A percentile compares a stretch with the other conserved stretches of the same genome.
These are phyloP conservation scores for Aphanomyces euteiches DNA, from an alignment of 352 stramenopile genomes.

Conservation along the genomic window DNA sequence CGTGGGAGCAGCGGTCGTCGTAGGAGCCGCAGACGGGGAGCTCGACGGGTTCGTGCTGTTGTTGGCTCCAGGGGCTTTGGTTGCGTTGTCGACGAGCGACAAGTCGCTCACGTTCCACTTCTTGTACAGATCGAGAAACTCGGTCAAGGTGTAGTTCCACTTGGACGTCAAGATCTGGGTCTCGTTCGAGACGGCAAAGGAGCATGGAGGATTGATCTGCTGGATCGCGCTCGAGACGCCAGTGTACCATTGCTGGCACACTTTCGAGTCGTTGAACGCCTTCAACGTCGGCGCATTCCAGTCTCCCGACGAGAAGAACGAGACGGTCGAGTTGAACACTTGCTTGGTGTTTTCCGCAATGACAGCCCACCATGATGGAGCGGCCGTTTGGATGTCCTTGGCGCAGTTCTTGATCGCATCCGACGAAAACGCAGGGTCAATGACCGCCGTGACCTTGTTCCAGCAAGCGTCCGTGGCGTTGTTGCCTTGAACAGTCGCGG, in stretches of 20 bases:
- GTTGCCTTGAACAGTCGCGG: not conserved
- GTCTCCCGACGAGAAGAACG: slow-evolving; percentile 2
- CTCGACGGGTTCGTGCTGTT: not conserved
- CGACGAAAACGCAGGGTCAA: not conserved
- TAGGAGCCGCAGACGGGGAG: not conserved
- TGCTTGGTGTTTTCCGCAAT: not conserved
- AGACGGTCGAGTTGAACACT: not conserved
- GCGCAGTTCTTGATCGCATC: not conserved
- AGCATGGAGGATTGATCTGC: slow-evolving; percentile 1
- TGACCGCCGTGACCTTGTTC: not conserved
- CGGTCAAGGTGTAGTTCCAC: slow-evolving; percentile 1
- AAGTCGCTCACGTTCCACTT: not conserved
- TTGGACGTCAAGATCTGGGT: slow-evolving; percentile 3
- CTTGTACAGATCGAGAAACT: not conserved
- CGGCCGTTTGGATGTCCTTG: slow-evolving; percentile 1
- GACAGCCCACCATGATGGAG: not conserved
- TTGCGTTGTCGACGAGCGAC: not conserved
- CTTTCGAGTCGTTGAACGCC: slow-evolving; percentile 1
- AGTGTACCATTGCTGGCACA: slow-evolving; percentile 13
- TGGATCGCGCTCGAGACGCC: slow-evolving; percentile 3
- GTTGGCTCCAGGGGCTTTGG: not conserved
- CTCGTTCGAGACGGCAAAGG: not conserved
- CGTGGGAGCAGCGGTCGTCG: not conserved
- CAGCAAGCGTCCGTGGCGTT: not conserved
- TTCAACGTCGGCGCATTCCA: not conserved